These are phyloP conservation scores for Penicillium sp. DNA, from an alignment of 2,329 filamentous ascomycete genomes.

Conservation along the genomic window DNA sequence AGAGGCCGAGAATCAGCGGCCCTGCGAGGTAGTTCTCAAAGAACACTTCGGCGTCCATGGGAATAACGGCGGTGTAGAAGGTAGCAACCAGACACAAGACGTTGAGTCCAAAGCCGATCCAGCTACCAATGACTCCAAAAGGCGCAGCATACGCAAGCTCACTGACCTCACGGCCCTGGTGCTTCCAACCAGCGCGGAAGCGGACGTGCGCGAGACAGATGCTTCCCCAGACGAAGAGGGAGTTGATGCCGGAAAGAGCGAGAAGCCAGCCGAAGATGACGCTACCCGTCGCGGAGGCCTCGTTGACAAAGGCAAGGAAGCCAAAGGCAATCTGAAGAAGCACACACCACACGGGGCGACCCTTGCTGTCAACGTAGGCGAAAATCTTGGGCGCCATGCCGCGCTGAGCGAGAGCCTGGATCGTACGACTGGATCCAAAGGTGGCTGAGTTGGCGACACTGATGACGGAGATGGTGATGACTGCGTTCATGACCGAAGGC, in stretches of 20 bases:
- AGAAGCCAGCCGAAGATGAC: slow-evolving; percentile 60
- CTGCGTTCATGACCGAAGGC: slow-evolving; percentile 61
- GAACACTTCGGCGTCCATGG: slow-evolving; percentile 38
- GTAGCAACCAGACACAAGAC: slow-evolving; percentile 49
- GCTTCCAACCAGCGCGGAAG: slow-evolving; percentile 57
- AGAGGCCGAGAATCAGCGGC: slow-evolving; percentile 27
- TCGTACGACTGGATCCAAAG: slow-evolving; percentile 53
- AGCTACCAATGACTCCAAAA: slow-evolving; percentile 58
- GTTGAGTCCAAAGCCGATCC: slow-evolving; percentile 54
- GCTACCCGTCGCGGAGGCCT: slow-evolving; percentile 38
- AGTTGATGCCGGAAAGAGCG: slow-evolving; percentile 56
- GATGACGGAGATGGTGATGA: slow-evolving; percentile 58
- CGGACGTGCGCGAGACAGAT: slow-evolving; percentile 64
- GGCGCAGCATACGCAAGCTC: slow-evolving; percentile 59
- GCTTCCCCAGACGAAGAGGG: slow-evolving; percentile 61
- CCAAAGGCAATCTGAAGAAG: slow-evolving; percentile 37
- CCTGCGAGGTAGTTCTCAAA: slow-evolving; percentile 44
- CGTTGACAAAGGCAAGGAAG: slow-evolving; percentile 38
- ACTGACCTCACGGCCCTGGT: slow-evolving; percentile 54
- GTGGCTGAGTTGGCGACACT: slow-evolving; percentile 55
- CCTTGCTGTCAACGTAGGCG: slow-evolving; percentile 41
- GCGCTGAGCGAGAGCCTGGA: slow-evolving; percentile 48
- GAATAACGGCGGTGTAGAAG: slow-evolving; percentile 28
- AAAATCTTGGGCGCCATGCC: slow-evolving; percentile 43
- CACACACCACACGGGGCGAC: slow-evolving; percentile 41